phyloP scores from a whole-genome alignment of 164 flowering plant species.

The Pachysandra terminalis region DNA sequence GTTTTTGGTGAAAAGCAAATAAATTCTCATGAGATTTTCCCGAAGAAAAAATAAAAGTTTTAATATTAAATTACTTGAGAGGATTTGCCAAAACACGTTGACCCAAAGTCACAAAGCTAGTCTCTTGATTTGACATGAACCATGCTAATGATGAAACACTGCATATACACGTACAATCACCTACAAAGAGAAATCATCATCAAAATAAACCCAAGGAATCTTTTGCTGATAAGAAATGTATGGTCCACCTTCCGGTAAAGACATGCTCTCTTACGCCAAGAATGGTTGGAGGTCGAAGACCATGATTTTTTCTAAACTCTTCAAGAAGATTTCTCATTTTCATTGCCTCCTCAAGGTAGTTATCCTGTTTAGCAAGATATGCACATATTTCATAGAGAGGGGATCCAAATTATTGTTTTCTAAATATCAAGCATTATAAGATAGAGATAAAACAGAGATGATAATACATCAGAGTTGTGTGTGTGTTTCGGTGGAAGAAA shows the following conservation, averaged over 20 bases:
- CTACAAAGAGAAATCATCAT: neutral
- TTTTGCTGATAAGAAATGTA: neutral
- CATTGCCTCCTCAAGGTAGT: slow-evolving; percentile 97
- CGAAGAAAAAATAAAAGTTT: neutral
- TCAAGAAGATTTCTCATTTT: slow-evolving; percentile 98
- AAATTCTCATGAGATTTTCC: neutral
- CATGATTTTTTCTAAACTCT: slow-evolving; percentile 82
- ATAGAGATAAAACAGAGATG: no score
- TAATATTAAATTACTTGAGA: slow-evolving; percentile 16
- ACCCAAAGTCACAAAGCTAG: slow-evolving; percentile 79
- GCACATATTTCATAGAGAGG: neutral
- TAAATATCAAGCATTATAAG: neutral
- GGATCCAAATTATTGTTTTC: neutral
- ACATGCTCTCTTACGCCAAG: slow-evolving; percentile 98
- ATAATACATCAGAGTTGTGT: no score
- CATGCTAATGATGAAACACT: slow-evolving; percentile 86
- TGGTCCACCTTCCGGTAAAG: slow-evolving; percentile 86
- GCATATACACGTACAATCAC: slow-evolving; percentile 19
- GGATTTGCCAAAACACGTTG: slow-evolving; percentile 75
- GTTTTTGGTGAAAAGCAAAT: no score
- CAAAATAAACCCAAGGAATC: neutral
- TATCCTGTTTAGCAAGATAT: slow-evolving; percentile 52
- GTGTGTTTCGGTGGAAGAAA: no score
- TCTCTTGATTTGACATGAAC: slow-evolving; percentile 88
- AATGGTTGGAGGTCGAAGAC: slow-evolving; percentile 89